Evolutionary conservation across 148 eudicot species (phyloP).

Genomic region (Suaeda aralocaspica): DNA sequence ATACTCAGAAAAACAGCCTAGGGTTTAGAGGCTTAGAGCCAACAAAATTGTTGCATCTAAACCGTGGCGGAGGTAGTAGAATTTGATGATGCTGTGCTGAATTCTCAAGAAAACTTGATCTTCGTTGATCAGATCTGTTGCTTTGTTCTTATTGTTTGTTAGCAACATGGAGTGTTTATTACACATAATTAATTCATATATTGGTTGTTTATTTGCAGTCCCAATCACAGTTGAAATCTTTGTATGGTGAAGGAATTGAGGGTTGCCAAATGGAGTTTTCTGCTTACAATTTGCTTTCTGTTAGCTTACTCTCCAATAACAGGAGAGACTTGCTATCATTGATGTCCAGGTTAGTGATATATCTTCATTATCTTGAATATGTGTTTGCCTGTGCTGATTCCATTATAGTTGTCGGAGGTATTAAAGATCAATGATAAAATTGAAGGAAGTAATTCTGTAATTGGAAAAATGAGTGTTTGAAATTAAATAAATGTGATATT

Average conservation of each 20-base stretch:
- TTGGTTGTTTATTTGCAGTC: constrained; percentile 53
- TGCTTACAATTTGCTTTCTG: constrained; percentile 82
- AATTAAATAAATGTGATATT: too few species aligned
- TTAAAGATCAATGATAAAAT: too few species aligned
- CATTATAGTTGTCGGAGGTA: neutral
- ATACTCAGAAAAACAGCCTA: too few species aligned
- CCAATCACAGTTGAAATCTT: constrained; percentile 78
- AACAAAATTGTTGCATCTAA: too few species aligned
- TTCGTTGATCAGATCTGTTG: neutral
- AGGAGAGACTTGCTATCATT: constrained; percentile 79
- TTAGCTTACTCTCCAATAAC: constrained; percentile 72
- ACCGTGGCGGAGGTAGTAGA: too few species aligned
- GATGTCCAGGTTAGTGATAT: constrained; percentile 76
- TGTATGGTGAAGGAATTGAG: constrained; percentile 84
- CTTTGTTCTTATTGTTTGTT: neutral
- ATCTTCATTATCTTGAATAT: neutral
- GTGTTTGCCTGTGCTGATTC: neutral
- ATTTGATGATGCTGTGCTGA: too few species aligned
- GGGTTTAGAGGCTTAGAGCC: too few species aligned
- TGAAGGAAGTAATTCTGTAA: too few species aligned
- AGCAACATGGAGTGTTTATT: neutral
- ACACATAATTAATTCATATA: neutral
- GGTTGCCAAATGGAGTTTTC: constrained; percentile 90
- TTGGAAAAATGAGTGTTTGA: too few species aligned
- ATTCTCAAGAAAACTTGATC: neutral